Percentiles rank a stretch among this genome's conserved stretches.
Evolutionary conservation across 2,329 filamentous ascomycete genomes (phyloP).

Genomic region (Colletotrichum sp.): DNA sequence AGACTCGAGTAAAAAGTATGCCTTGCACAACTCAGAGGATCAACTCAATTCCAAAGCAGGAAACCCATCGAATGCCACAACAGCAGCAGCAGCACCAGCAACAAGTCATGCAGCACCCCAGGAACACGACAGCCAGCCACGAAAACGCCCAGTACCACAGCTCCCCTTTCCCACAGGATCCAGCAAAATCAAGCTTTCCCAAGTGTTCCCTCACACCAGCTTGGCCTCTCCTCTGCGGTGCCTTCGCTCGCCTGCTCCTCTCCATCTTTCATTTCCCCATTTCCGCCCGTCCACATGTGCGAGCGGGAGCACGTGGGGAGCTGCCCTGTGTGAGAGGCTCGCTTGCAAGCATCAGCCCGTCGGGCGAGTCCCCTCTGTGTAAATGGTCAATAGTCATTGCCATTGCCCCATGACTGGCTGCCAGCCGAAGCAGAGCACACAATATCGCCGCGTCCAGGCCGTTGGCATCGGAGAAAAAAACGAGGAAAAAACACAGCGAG

Average conservation of each 20-base stretch:
- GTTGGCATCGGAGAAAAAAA: not conserved
- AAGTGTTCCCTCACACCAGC: not conserved
- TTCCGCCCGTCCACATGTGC: conserved; percentile 3
- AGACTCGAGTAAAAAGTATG: not conserved
- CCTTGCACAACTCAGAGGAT: not conserved
- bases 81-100: not conserved
- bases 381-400: not conserved
- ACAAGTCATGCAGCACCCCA: not conserved
- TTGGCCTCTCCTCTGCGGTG: not conserved
- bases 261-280: conserved; percentile 5
- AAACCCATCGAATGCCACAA: not conserved
- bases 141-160: not conserved
- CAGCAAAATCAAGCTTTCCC: conserved; percentile 18
- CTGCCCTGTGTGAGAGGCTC: conserved; percentile 10
- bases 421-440: not conserved
- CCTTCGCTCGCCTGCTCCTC: not conserved
- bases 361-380: not conserved
- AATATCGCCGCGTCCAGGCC: conserved; percentile 8
- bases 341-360: not conserved
- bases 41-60: not conserved
- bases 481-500: not conserved
- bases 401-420: not conserved
- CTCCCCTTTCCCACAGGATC: conserved; percentile 3
- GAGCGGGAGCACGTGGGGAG: conserved; percentile 12
- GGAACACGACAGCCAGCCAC: not conserved